phyloP scores from a whole-genome alignment of 352 stramenopile genomes.

The Globisporangium lucens region DNA sequence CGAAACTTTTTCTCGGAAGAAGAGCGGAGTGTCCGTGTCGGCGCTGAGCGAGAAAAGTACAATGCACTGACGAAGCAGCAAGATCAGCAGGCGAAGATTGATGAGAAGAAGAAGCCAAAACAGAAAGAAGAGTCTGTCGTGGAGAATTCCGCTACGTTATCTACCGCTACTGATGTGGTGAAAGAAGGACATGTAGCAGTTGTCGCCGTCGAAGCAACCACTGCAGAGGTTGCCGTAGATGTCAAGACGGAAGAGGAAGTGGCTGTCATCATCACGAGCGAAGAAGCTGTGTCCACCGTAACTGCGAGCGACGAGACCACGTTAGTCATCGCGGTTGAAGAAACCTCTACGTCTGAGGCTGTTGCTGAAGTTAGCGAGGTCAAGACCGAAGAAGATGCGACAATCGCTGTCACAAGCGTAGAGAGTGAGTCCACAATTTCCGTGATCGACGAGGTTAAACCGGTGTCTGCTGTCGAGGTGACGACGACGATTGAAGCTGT shows the following conservation, averaged over 20 bases:
- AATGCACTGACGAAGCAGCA: conserved; percentile 48
- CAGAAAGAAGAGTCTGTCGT: conserved; percentile 6
- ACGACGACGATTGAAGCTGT: neutral
- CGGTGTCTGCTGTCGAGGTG: neutral
- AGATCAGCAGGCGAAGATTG: conserved; percentile 24
- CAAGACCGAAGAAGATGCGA: neutral
- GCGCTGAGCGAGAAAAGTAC: conserved; percentile 52
- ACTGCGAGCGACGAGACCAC: neutral
- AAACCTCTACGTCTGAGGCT: neutral
- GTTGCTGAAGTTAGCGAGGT: neutral
- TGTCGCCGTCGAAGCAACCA: neutral
- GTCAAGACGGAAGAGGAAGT: neutral
- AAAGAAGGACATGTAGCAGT: neutral
- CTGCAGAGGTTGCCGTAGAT: neutral
- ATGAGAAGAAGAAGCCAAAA: conserved; percentile 14
- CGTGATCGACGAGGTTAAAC: neutral
- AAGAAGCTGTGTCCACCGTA: neutral
- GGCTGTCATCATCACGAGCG: neutral
- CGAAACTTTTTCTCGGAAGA: conserved; percentile 44
- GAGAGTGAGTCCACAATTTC: neutral
- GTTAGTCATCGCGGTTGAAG: neutral
- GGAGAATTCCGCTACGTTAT: neutral
- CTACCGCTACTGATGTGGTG: neutral
- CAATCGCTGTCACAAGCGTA: neutral
- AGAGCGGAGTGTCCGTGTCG: conserved; percentile 45